Percentiles rank a stretch among this genome's conserved stretches.
phyloP scores from a whole-genome alignment of 2,329 filamentous ascomycete species.

The Thermochaetoides dissita region DNA sequence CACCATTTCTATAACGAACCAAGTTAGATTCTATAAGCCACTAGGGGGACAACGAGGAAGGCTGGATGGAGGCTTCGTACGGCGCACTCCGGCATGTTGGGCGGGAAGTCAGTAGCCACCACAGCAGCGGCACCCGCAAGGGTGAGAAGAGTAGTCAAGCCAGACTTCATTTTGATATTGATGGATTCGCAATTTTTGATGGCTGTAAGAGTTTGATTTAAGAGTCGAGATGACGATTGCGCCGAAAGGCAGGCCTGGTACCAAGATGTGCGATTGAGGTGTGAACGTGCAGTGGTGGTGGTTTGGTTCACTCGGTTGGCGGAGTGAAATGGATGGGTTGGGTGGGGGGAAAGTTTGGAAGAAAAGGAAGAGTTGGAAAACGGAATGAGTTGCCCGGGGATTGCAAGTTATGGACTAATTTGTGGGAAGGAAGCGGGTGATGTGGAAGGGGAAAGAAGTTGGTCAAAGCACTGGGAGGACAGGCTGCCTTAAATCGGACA shows the following conservation, averaged over 20 bases:
- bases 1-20: conserved; percentile 29
- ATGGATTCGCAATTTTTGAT: neutral
- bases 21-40: neutral
- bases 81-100: conserved; percentile 34
- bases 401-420: too few species aligned
- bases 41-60: neutral
- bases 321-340: neutral
- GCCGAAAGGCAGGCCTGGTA: too few species aligned
- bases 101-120: conserved; percentile 26
- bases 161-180: conserved; percentile 36
- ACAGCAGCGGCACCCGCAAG: conserved; percentile 27
- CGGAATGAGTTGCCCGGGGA: too few species aligned
- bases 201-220: neutral
- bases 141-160: conserved; percentile 22
- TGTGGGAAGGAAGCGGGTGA: neutral
- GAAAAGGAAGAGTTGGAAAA: neutral
- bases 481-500: conserved; percentile 7
- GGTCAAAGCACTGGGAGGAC: neutral
- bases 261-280: too few species aligned
- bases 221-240: too few species aligned
- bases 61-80: conserved; percentile 26
- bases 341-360: neutral
- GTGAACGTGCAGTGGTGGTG: too few species aligned
- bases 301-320: too few species aligned
- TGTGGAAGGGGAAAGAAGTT: neutral